Conservation (phyloP, 1,139 yeast species). For the Taphrina deformans region DNA sequence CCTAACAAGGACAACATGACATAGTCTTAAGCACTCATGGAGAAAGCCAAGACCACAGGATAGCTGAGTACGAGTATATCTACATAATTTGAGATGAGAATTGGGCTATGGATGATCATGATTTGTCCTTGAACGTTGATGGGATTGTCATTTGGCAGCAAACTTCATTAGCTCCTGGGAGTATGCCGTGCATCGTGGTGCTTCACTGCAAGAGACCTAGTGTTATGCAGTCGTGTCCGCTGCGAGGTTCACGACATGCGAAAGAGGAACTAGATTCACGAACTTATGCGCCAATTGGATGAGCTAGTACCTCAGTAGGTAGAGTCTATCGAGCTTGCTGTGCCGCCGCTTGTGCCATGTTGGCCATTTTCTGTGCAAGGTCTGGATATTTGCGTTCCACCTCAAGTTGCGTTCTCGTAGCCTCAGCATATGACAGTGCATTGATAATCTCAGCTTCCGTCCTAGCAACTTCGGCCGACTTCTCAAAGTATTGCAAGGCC, state of each 20-base stretch:
- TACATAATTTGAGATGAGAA: not conserved
- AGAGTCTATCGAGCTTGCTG: slow-evolving; percentile 22
- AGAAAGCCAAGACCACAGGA: too few relatives aligned
- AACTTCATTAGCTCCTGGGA: not conserved
- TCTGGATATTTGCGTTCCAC: slow-evolving; percentile 51
- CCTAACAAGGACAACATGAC: too few relatives aligned
- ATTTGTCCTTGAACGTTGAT: too few relatives aligned
- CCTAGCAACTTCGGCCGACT: slow-evolving; percentile 78
- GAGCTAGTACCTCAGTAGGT: too few relatives aligned
- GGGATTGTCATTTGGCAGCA: too few relatives aligned
- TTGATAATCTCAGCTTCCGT: slow-evolving; percentile 83
- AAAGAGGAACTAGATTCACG: not conserved
- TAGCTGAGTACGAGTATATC: too few relatives aligned
- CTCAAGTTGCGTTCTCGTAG: slow-evolving; percentile 71
- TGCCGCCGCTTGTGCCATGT: slow-evolving; percentile 28
- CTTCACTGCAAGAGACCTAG: not conserved
- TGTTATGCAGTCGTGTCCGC: not conserved
- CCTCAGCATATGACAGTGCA: slow-evolving; percentile 90
- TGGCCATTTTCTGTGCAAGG: slow-evolving; percentile 35
- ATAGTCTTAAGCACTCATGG: too few relatives aligned
- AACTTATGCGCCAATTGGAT: too few relatives aligned
- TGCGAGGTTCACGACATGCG: not conserved
- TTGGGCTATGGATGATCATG: not conserved
- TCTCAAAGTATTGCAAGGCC: slow-evolving; percentile 78
- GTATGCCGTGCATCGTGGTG: not conserved